Conservation (phyloP, 2,329 filamentous ascomycete genomes). For the Ilyonectria sp. region DNA sequence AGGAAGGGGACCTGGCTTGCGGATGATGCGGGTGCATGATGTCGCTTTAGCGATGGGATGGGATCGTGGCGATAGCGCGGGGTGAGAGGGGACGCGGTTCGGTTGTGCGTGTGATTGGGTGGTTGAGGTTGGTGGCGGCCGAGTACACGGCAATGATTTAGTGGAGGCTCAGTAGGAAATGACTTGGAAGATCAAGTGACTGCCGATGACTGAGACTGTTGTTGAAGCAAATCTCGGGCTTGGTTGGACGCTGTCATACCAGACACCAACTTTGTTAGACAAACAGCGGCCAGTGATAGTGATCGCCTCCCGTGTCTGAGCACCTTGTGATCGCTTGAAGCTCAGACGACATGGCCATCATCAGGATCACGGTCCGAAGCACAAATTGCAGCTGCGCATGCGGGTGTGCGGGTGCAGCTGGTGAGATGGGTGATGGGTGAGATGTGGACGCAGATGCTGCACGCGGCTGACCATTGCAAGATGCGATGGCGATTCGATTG, state of each 20-base stretch:
- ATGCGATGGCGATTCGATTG: conserved; percentile 11
- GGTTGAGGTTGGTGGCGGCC: conserved; percentile 13
- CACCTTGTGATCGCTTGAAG: conserved; percentile 16
- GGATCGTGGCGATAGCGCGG: conserved; percentile 26
- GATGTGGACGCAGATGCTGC: conserved; percentile 15
- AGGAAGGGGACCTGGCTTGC: background rate
- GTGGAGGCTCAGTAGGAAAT: conserved; percentile 15
- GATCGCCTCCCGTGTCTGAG: background rate
- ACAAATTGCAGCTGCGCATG: background rate
- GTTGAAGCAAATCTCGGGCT: conserved; percentile 10
- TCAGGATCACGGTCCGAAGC: conserved; percentile 3
- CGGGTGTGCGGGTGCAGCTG: conserved; percentile 9
- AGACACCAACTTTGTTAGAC: conserved; percentile 9
- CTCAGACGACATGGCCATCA: background rate
- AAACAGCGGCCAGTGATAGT: conserved; percentile 1
- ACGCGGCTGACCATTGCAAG: background rate
- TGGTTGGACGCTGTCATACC: conserved; percentile 8
- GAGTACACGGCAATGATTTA: conserved; percentile 17
- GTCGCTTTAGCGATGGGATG: conserved; percentile 22
- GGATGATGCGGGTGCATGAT: conserved; percentile 19
- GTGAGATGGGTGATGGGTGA: conserved; percentile 11
- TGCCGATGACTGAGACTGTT: background rate
- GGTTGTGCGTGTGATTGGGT: conserved; percentile 15
- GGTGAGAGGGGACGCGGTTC: background rate
- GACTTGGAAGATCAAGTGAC: conserved; percentile 28